Evolutionary conservation across 768 basidiomycete genomes (phyloP), one percentile per base, ranked within the genome.

Genomic region (Rhodotorula taiwanensis): DNA sequence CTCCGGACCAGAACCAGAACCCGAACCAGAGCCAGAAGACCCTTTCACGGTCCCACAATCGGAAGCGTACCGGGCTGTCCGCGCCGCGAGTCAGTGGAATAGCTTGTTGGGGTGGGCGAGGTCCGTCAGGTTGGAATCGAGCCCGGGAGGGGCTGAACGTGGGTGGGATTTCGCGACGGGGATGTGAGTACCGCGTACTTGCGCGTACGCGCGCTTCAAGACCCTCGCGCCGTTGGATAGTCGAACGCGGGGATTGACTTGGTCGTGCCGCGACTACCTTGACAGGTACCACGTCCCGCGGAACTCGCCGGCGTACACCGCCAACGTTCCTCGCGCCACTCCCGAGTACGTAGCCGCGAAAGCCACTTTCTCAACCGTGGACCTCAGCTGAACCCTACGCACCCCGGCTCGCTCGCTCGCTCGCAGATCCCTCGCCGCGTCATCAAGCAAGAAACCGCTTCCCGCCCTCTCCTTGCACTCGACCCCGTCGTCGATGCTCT

Each of bases 151-250:
- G 5, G 51, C 51, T 3, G 20, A 31, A 1, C 20, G 30, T 0
- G 51, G 51, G 4, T 52, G 51, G 51, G 51, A 52, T 23, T 52
- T 52, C n/a, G 51, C 11, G 3, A 52, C 51, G 13, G 51, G 51
- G 30, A 52, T 52, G 51, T 50, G 49, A 7, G 49, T 48, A n/a
- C n/a, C n/a, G n/a, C n/a, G n/a, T 30, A 11, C 20, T n/a, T 7
- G 5, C 27, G 16, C 47, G 8, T 48, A 3, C 16, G 5, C 18
- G 42, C 5, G 18, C 42, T 15, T 20, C 18, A 18, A 15, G 23
- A 18, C 9, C 7, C 23, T 23, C 42, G 42, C 42, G 42, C 42
- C 18, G 42, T 43, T 8, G 7, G 42, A 15, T 5, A 9, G 10
- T 20, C 42, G 10, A 23, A 15, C 42, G 8, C 5, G 42, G 23